Evolutionary conservation across 352 stramenopile species (phyloP).

Genomic region (Pythium vanterpoolii): DNA sequence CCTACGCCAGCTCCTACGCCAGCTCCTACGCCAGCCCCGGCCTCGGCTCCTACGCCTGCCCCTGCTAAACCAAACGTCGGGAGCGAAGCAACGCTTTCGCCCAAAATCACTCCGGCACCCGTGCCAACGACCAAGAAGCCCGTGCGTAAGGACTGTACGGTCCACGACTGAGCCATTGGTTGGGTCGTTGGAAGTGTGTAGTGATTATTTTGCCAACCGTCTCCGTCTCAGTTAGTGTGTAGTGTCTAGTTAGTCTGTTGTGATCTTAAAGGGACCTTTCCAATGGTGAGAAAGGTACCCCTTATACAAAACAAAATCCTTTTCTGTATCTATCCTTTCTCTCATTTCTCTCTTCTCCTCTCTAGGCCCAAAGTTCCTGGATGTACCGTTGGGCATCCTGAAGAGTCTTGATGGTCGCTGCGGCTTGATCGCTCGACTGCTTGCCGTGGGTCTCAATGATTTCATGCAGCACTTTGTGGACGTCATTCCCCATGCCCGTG

Average conservation of each 20-base stretch:
- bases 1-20: constrained; percentile 13
- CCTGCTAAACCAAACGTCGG: neutral
- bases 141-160: constrained; percentile 22
- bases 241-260: no score
- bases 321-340: constrained; percentile 1
- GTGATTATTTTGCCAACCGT: no score
- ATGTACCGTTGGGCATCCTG: constrained; percentile 90
- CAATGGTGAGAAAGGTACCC: neutral
- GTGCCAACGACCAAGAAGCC: constrained; percentile 14
- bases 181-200: neutral
- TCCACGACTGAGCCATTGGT: constrained; percentile 1
- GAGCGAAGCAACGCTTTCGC: neutral
- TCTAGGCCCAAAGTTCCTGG: constrained; percentile 93
- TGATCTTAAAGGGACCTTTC: no score
- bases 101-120: constrained; percentile 6
- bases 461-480: constrained; percentile 90
- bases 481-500: constrained; percentile 96
- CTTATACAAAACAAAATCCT: neutral
- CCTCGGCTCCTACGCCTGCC: neutral
- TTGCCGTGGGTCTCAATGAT: constrained; percentile 74
- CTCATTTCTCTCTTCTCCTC: neutral
- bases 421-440: constrained; percentile 51
- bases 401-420: constrained; percentile 87
- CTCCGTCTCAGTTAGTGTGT: no score
- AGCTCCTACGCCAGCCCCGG: constrained; percentile 3